Evolutionary conservation across 1,139 yeast genomes (phyloP).

Genomic region (Yamadazyma buinensis): DNA sequence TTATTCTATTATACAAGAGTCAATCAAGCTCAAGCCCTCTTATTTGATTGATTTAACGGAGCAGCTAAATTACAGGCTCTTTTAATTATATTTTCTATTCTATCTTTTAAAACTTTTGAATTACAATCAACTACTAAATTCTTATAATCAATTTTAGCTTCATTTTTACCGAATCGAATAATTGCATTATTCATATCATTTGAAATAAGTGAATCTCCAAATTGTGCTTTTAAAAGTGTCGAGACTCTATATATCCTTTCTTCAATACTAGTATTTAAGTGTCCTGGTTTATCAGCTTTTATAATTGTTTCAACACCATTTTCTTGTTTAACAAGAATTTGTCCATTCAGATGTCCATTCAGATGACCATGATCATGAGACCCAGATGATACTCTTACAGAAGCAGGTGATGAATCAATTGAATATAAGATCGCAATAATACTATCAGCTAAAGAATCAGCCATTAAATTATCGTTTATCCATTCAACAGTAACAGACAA

Average conservation of each 20-base stretch:
- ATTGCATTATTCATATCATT: slow-evolving; percentile 45
- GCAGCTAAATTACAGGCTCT: slow-evolving; percentile 81
- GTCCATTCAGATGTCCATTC: slow-evolving; percentile 3
- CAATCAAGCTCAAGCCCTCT: no score
- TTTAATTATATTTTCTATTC: slow-evolving; percentile 76
- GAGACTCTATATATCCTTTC: slow-evolving; percentile 63
- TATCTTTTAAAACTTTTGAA: slow-evolving; percentile 72
- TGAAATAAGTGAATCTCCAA: slow-evolving; percentile 67
- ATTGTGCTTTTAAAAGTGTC: slow-evolving; percentile 72
- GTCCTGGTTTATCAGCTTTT: slow-evolving; percentile 18
- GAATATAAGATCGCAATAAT: slow-evolving; percentile 85
- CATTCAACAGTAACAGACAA: slow-evolving; percentile 69
- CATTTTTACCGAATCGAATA: slow-evolving; percentile 66
- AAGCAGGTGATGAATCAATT: slow-evolving; percentile 92
- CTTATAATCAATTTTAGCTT: slow-evolving; percentile 64
- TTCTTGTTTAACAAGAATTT: slow-evolving; percentile 11
- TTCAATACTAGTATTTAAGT: slow-evolving; percentile 35
- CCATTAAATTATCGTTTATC: slow-evolving; percentile 79
- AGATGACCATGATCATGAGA: slow-evolving; percentile 45
- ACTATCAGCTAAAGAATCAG: slow-evolving; percentile 93
- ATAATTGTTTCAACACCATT: slow-evolving; percentile 9
- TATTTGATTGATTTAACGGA: slow-evolving; percentile 45
- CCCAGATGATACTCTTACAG: slow-evolving; percentile 77
- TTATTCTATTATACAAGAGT: slow-evolving; percentile 9
- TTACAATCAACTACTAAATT: slow-evolving; percentile 70